Evolutionary conservation across 306 rosid genomes (phyloP).

Genomic region (Cicer pinnatifidum): DNA sequence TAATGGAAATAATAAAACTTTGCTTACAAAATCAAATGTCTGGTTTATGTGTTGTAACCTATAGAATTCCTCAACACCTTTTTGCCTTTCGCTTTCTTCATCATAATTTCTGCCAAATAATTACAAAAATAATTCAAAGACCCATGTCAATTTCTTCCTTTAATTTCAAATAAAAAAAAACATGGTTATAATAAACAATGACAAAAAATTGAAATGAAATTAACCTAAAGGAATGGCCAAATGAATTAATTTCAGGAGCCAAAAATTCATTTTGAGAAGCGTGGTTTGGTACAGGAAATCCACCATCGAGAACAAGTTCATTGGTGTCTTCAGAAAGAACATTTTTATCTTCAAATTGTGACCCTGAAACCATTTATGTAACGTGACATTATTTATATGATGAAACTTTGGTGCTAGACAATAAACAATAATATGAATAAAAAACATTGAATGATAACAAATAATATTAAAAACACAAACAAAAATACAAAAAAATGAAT

Average conservation of each 20-base stretch:
- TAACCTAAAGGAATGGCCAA: slow-evolving; percentile 78
- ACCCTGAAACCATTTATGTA: slow-evolving; percentile 37
- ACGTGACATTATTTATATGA: background rate
- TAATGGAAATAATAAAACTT: background rate
- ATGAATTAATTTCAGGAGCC: slow-evolving; percentile 70
- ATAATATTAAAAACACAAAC: background rate
- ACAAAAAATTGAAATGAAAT: background rate
- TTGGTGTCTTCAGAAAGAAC: slow-evolving; percentile 42
- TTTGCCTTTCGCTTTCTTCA: slow-evolving; percentile 47
- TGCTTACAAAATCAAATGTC: slow-evolving; percentile 52
- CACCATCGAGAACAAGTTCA: slow-evolving; percentile 66
- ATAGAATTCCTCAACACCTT: slow-evolving; percentile 48
- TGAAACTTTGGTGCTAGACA: background rate
- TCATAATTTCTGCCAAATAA: slow-evolving; percentile 44
- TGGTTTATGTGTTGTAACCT: slow-evolving; percentile 52
- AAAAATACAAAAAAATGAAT: background rate
- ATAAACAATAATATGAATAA: background rate
- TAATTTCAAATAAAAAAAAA: background rate
- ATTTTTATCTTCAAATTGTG: slow-evolving; percentile 48
- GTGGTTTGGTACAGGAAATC: slow-evolving; percentile 53
- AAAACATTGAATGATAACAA: background rate
- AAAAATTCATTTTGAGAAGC: slow-evolving; percentile 38
- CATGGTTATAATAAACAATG: no score
- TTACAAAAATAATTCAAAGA: background rate
- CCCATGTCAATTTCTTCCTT: background rate